Conservation (phyloP, 1,284 basidiomycete species). For the Omphalotus olearius region DNA sequence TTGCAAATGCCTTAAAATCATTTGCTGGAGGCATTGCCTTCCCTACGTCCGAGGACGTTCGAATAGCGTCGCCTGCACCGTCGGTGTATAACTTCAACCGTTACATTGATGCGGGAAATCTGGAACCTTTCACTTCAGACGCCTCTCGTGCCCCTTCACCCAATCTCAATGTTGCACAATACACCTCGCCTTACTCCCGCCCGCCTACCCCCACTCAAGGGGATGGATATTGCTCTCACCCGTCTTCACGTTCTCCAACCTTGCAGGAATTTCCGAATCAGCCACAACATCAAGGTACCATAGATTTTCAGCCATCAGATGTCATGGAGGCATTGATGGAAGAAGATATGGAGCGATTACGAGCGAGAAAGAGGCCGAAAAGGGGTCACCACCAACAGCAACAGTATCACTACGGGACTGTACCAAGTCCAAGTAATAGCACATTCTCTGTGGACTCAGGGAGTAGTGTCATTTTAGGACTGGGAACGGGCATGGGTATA, state of each 20-base stretch:
- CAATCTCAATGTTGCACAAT: slow-evolving; percentile 70
- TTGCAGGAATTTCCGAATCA: not conserved
- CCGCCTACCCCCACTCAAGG: slow-evolving; percentile 29
- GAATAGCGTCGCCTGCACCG: slow-evolving; percentile 41
- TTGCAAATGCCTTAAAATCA: slow-evolving; percentile 79
- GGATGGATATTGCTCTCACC: slow-evolving; percentile 24
- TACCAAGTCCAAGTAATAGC: slow-evolving; percentile 68
- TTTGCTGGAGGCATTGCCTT: slow-evolving; percentile 71
- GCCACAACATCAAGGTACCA: slow-evolving; percentile 26
- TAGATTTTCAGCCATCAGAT: slow-evolving; percentile 62
- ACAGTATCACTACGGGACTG: slow-evolving; percentile 24
- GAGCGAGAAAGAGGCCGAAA: slow-evolving; percentile 57
- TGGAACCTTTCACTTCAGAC: slow-evolving; percentile 32
- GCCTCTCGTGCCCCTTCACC: slow-evolving; percentile 72
- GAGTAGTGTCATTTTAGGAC: slow-evolving; percentile 63
- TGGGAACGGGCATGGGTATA: slow-evolving; percentile 70
- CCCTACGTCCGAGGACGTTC: slow-evolving; percentile 52
- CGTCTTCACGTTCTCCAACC: slow-evolving; percentile 22
- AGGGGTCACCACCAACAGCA: slow-evolving; percentile 30
- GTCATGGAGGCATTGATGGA: slow-evolving; percentile 86
- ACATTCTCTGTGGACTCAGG: slow-evolving; percentile 69
- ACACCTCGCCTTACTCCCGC: slow-evolving; percentile 69
- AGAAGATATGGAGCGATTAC: slow-evolving; percentile 85
- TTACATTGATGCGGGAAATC: slow-evolving; percentile 19
- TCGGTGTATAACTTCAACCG: slow-evolving; percentile 12